Evolutionary conservation across 2,329 filamentous ascomycete species (phyloP).

Genomic region (Sclerotinia trifoliorum): DNA sequence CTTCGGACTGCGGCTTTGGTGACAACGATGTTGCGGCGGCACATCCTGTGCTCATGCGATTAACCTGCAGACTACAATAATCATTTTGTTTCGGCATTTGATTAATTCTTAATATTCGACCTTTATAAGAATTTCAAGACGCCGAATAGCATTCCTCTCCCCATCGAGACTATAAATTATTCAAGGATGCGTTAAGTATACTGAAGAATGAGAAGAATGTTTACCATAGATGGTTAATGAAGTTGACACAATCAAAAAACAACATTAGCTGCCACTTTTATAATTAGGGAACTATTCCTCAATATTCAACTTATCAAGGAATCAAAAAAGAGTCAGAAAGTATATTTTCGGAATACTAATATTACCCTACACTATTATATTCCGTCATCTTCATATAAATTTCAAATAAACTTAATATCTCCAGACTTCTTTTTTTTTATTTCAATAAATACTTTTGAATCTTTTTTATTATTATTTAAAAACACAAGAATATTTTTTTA

Average conservation of each 20-base stretch:
- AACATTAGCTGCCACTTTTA: too few species aligned
- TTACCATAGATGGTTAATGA: neutral
- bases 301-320: slow-evolving; percentile 37
- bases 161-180: too few species aligned
- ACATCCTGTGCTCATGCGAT: neutral
- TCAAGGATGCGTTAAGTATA: too few species aligned
- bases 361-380: slow-evolving; percentile 47
- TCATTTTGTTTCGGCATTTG: neutral
- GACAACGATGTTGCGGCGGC: neutral
- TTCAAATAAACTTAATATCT: slow-evolving; percentile 41
- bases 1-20: neutral
- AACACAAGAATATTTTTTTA: too few species aligned
- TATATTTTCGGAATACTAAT: slow-evolving; percentile 49
- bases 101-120: neutral
- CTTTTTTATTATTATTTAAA: too few species aligned
- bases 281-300: neutral
- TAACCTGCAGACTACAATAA: neutral
- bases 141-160: too few species aligned
- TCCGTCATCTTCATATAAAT: slow-evolving; percentile 41
- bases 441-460: too few species aligned
- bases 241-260: too few species aligned
- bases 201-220: too few species aligned
- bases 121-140: too few species aligned
- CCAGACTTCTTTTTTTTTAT: too few species aligned
- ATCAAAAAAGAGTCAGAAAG: slow-evolving; percentile 41